phyloP scores from a whole-genome alignment of 2,329 filamentous ascomycete species.

The Cryphonectria naterciae region DNA sequence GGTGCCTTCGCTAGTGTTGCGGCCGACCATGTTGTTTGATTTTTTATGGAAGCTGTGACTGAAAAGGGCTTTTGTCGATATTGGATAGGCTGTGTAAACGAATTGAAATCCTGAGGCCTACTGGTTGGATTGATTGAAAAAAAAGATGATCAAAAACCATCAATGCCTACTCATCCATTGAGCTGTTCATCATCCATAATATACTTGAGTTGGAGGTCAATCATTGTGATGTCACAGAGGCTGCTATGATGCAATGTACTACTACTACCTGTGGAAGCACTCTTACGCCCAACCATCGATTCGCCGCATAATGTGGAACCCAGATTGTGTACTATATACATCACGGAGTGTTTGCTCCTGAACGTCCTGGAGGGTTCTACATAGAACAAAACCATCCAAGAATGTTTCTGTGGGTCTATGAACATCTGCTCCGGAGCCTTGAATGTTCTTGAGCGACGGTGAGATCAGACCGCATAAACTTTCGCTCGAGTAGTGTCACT shows the following conservation, averaged over 20 bases:
- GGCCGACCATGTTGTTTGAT: constrained; percentile 22
- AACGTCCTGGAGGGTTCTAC: background rate
- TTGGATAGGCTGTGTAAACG: background rate
- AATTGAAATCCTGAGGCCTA: background rate
- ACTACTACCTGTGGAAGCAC: background rate
- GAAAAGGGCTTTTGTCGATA: background rate
- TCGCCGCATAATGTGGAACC: constrained; percentile 14
- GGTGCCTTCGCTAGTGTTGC: constrained; percentile 22
- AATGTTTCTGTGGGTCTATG: background rate
- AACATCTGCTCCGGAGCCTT: background rate
- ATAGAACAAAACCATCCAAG: background rate
- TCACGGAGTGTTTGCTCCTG: background rate
- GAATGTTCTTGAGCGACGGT: background rate
- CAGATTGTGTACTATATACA: background rate
- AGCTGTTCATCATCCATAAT: background rate
- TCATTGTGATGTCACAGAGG: background rate
- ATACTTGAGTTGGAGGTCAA: background rate
- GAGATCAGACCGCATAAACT: background rate
- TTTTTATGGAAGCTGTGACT: background rate
- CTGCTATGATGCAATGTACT: constrained; percentile 17
- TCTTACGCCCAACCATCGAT: background rate
- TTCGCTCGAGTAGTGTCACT: background rate
- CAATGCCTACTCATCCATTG: background rate
- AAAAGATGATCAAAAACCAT: background rate
- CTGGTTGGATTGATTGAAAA: background rate